Percentiles rank a stretch among this genome's conserved stretches.
phyloP scores from a whole-genome alignment of 495 filamentous ascomycete genomes.

The Evernia prunastri region DNA sequence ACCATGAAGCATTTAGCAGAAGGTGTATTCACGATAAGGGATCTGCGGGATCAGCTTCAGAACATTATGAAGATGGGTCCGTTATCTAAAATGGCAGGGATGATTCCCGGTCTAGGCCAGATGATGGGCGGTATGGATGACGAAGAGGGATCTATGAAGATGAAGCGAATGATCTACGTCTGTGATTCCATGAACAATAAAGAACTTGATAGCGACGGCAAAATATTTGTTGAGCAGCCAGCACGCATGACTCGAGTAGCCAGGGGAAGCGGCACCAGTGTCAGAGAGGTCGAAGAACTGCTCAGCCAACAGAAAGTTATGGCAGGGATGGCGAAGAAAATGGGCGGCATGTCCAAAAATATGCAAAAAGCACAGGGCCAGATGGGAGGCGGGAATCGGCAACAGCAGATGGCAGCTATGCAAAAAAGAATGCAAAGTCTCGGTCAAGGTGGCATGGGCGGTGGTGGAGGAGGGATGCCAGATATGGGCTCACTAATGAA shows the following conservation, averaged over 20 bases:
- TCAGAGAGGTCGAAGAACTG: constrained; percentile 95
- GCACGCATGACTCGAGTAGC: constrained; percentile 92
- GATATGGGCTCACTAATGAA: constrained; percentile 67
- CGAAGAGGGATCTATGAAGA: constrained; percentile 83
- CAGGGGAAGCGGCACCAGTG: constrained; percentile 78
- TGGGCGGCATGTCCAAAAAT: constrained; percentile 92
- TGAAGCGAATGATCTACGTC: constrained; percentile 98
- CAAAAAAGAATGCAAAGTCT: constrained; percentile 90
- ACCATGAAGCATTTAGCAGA: constrained; percentile 98
- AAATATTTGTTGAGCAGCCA: constrained; percentile 86
- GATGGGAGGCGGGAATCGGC: constrained; percentile 79
- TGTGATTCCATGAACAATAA: constrained; percentile 96
- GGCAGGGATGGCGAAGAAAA: constrained; percentile 98
- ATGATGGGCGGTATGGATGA: constrained; percentile 95
- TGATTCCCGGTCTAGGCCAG: constrained; percentile 91
- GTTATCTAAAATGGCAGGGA: constrained; percentile 92
- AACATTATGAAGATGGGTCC: constrained; percentile 99
- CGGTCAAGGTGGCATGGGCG: constrained; percentile 57
- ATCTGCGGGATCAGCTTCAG: constrained; percentile 87
- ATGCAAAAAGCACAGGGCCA: constrained; percentile 90
- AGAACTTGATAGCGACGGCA: constrained; percentile 91
- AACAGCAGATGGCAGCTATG: constrained; percentile 95
- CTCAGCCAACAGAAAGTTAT: constrained; percentile 97
- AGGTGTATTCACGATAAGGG: constrained; percentile 91
- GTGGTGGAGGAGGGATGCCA: constrained; percentile 66